Conservation (phyloP, 441 rosid species). For the Aquilaria agallochum region DNA sequence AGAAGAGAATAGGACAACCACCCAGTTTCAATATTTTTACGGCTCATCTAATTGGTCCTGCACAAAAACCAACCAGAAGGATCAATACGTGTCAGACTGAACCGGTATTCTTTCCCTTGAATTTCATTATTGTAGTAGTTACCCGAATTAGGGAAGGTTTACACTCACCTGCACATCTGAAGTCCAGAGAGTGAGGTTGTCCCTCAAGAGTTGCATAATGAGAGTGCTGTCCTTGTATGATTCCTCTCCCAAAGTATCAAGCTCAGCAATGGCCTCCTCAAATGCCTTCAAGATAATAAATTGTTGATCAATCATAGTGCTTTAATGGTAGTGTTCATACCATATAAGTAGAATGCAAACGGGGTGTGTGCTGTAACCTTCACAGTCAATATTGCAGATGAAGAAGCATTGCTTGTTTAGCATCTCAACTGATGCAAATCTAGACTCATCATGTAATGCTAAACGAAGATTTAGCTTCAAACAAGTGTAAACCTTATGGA, state of each 20-base stretch:
- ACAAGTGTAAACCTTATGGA: no score
- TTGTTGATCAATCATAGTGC: no score
- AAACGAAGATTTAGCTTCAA: no score
- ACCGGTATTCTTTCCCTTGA: no score
- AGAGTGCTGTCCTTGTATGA: constrained; percentile 94
- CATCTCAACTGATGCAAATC: no score
- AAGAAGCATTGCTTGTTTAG: no score
- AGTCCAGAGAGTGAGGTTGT: constrained; percentile 91
- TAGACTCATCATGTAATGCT: no score
- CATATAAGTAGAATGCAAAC: no score
- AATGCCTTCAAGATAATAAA: constrained; percentile 43
- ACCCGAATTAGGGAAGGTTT: not conserved
- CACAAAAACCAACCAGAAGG: not conserved
- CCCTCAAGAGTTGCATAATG: constrained; percentile 85
- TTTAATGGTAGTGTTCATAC: no score
- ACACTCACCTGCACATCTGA: constrained; percentile 72
- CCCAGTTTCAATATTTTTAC: constrained; percentile 22
- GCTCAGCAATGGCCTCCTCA: constrained; percentile 90
- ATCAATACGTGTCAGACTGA: not conserved
- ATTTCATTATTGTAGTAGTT: not conserved
- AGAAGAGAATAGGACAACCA: constrained; percentile 30
- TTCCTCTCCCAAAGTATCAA: constrained; percentile 81
- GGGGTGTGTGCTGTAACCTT: no score
- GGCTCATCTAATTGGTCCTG: constrained; percentile 87
- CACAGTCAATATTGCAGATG: no score